A percentile compares a stretch with the other conserved stretches of the same genome.
phyloP scores from a whole-genome alignment of 2,329 filamentous ascomycete species.

The Laburnicola sp. region DNA sequence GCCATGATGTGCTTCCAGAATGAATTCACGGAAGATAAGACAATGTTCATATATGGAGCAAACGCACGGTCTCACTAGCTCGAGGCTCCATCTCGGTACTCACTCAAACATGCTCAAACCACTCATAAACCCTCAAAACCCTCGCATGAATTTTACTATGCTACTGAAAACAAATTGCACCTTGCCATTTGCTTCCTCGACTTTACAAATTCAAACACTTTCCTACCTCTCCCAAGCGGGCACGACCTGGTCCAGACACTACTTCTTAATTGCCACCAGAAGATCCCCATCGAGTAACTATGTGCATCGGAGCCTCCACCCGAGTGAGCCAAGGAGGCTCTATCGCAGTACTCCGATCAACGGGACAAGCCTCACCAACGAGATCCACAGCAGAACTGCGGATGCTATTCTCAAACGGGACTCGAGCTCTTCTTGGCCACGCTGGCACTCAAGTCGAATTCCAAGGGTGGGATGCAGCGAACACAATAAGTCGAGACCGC shows the following conservation, averaged over 20 bases:
- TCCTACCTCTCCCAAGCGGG: no score
- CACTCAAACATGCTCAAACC: slow-evolving; percentile 44
- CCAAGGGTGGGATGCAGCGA: slow-evolving; percentile 21
- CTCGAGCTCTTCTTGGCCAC: slow-evolving; percentile 9
- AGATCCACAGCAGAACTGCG: slow-evolving; percentile 24
- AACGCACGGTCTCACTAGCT: slow-evolving; percentile 15
- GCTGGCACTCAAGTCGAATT: slow-evolving; percentile 34
- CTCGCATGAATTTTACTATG: not conserved
- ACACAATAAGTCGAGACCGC: slow-evolving; percentile 6
- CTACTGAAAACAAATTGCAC: not conserved
- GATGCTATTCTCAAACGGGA: slow-evolving; percentile 34
- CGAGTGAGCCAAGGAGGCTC: slow-evolving; percentile 41
- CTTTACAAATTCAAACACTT: not conserved
- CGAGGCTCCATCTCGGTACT: slow-evolving; percentile 32
- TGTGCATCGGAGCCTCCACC: slow-evolving; percentile 38
- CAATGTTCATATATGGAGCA: slow-evolving; percentile 21
- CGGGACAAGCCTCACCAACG: slow-evolving; percentile 10
- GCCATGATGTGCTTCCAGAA: not conserved
- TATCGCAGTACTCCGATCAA: slow-evolving; percentile 38
- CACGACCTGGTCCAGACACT: no score
- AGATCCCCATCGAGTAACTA: slow-evolving; percentile 4
- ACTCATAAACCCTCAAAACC: slow-evolving; percentile 32
- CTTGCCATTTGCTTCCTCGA: not conserved
- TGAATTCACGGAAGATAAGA: not conserved
- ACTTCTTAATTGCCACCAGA: no score